Evolutionary conservation across 129 eudicot genomes (phyloP).

Genomic region (Artemisia annua): DNA sequence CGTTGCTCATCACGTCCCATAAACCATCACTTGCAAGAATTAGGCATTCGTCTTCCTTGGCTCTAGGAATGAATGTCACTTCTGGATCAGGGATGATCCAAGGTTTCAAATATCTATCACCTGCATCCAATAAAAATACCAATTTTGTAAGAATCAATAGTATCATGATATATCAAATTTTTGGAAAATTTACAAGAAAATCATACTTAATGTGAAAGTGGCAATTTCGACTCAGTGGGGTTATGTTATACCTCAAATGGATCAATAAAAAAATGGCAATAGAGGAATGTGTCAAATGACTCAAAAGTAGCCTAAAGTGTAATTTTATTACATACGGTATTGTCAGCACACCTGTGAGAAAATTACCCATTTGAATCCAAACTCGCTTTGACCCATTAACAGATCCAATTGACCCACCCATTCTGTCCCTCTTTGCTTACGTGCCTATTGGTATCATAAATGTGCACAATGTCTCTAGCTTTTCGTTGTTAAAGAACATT

Average conservation of each 20-base stretch:
- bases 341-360: no score
- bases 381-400: constrained; percentile 13
- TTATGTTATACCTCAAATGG: neutral
- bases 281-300: neutral
- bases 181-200: neutral
- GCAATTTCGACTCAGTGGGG: neutral
- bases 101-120: constrained; percentile 78
- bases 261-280: neutral
- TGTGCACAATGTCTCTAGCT: neutral
- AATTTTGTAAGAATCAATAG: neutral
- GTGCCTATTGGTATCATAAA: constrained; percentile 7
- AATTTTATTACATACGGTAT: neutral
- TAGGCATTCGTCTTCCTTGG: constrained; percentile 75
- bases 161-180: neutral
- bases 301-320: neutral
- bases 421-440: neutral
- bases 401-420: neutral
- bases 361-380: neutral
- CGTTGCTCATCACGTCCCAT: constrained; percentile 89
- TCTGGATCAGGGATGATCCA: constrained; percentile 90
- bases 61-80: constrained; percentile 69
- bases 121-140: constrained; percentile 39
- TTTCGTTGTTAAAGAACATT: neutral
- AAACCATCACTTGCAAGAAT: constrained; percentile 85
- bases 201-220: neutral